Conservation (phyloP, 805 yeast genomes). For the Lipomyces sp. region DNA sequence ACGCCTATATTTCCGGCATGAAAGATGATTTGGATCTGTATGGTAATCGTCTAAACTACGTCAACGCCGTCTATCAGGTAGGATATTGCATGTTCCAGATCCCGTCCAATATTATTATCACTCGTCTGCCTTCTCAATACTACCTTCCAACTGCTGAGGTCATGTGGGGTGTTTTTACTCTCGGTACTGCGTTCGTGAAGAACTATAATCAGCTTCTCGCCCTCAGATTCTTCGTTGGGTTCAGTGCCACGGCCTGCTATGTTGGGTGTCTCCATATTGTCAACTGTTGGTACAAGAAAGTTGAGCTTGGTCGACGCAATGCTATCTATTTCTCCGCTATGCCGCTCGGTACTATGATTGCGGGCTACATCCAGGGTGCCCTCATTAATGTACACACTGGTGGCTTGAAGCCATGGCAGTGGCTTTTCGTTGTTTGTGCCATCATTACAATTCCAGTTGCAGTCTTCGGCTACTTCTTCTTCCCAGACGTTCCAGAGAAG, state of each 20-base stretch:
- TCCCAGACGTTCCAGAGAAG: slow-evolving; percentile 70
- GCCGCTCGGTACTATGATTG: slow-evolving; percentile 63
- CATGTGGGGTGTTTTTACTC: slow-evolving; percentile 70
- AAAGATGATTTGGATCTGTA: slow-evolving; percentile 57
- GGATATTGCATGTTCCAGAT: slow-evolving; percentile 67
- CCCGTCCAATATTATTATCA: slow-evolving; percentile 64
- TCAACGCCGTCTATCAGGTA: slow-evolving; percentile 62
- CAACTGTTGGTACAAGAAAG: slow-evolving; percentile 56
- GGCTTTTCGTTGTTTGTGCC: slow-evolving; percentile 75
- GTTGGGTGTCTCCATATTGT: slow-evolving; percentile 50
- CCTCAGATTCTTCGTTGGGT: slow-evolving; percentile 68
- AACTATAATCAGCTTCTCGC: slow-evolving; percentile 61
- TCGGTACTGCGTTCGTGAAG: slow-evolving; percentile 57
- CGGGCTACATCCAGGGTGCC: slow-evolving; percentile 67
- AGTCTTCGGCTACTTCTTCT: slow-evolving; percentile 56
- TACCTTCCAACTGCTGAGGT: slow-evolving; percentile 63
- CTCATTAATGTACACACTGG: slow-evolving; percentile 54
- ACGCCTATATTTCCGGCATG: slow-evolving; percentile 72
- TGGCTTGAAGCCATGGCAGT: slow-evolving; percentile 70
- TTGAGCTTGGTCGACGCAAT: slow-evolving; percentile 64
- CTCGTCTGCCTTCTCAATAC: slow-evolving; percentile 60
- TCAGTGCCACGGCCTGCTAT: slow-evolving; percentile 70
- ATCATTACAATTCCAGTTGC: slow-evolving; percentile 63
- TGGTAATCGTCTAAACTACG: slow-evolving; percentile 65
- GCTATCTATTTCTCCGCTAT: slow-evolving; percentile 66